Base-by-base conservation (phyloP, 305 asterid genomes). In the Solanum aculeatissimum region DNA sequence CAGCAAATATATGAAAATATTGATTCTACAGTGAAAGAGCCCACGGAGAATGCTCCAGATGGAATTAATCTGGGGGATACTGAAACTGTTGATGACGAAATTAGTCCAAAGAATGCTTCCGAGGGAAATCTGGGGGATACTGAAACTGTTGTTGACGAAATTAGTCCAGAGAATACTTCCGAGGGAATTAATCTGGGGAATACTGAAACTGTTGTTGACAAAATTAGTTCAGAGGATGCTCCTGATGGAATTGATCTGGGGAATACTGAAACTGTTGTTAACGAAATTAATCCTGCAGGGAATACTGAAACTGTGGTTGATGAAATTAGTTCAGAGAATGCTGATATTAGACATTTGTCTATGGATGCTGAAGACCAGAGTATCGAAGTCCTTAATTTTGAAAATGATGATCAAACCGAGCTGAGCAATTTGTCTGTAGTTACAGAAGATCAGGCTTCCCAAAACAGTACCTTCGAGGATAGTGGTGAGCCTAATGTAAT, bases 391-490 rank as follows among this genome's bases (percentile, higher is more conserved):
- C 82, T 51, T 77, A 29, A 1, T 51, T 9, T 51, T 1, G 65
- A 77, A 32, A 29, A 77, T 51, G 65, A 77, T 29, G 47, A 77
- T 51, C 65, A 51, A 51, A 51, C 29, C 60, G 29, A 77, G 47
- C 29, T 51, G 65, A 77, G 27, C 69, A 85, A 85, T 66, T 83
- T 23, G 14, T 82, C 85, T 60, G 70, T 51, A 63, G 68, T 51
- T 51, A 62, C 85, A 71, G 91, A 86, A 78, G 85, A 45, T 85
- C 77, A 58, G 83, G 84, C 23, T 83, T 18, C 66, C n/a, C 79
- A 81, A 65, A 80, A 79, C 72, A 90, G 82, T 57, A 78, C 66
- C 57, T 25, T n/a, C 14, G 86, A 87, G 75, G 89, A 86, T 87
- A 84, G 53, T 69, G 53, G 23, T 83, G 89, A 87, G 75, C 77